Conservation (phyloP, 805 yeast genomes). For the Sugiyamaella americana region DNA sequence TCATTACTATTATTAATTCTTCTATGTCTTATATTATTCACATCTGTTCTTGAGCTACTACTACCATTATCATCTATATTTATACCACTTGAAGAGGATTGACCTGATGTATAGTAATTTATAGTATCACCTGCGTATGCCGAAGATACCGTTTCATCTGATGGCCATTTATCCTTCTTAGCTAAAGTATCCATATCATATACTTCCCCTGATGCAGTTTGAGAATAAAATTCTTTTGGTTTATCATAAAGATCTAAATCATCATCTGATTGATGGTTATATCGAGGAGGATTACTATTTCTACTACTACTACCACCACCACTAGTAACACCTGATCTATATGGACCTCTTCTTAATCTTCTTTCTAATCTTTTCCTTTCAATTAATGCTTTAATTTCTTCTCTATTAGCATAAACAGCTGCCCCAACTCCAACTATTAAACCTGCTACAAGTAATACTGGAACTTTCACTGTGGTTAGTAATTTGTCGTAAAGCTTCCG, state of each 20-base stretch:
- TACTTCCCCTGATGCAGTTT: neutral
- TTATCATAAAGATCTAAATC: slow-evolving; percentile 13
- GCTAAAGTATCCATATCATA: neutral
- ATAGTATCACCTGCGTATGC: slow-evolving; percentile 5
- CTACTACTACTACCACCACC: neutral
- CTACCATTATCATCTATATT: neutral
- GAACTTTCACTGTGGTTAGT: too few relatives aligned
- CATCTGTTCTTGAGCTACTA: neutral
- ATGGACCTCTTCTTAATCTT: slow-evolving; percentile 13
- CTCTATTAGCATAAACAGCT: slow-evolving; percentile 22
- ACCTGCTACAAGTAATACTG: slow-evolving; percentile 19
- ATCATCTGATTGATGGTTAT: slow-evolving; percentile 1
- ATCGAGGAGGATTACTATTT: slow-evolving; percentile 1
- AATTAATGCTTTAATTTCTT: slow-evolving; percentile 15
- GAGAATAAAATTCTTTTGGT: slow-evolving; percentile 1
- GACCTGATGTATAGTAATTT: slow-evolving; percentile 17
- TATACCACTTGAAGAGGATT: slow-evolving; percentile 6
- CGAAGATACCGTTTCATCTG: neutral
- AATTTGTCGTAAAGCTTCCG: too few relatives aligned
- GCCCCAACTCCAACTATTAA: slow-evolving; percentile 22
- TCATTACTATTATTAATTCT: neutral
- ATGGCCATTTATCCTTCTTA: neutral
- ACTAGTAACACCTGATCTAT: neutral
- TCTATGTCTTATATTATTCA: slow-evolving; percentile 1
- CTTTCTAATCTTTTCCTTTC: slow-evolving; percentile 17